Base-by-base conservation (phyloP, 75 land plant species). In the Pinus taeda region DNA sequence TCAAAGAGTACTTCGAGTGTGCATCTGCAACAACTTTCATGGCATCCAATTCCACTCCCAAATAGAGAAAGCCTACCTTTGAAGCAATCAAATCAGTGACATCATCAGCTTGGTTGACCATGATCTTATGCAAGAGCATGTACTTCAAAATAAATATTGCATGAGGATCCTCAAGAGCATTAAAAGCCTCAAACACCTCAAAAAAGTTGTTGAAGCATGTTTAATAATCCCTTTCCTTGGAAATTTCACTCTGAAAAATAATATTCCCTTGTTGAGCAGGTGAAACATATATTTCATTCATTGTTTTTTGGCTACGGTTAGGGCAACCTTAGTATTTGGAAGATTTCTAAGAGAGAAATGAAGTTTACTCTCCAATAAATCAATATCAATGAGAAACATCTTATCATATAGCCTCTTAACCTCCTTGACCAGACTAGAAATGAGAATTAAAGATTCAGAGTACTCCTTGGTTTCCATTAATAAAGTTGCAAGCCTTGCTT, bases 161-260 rank as follows among this genome's bases (percentile, higher is more conserved):
- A 17, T 84, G 78, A 26, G 88, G 81, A 80, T 90, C 93, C 24
- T 88, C 90, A 17, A 90, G 79, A 29, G 93, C 90, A 82, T 88
- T 90, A 59, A 90, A 90, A 6, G 90, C 90, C 69, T 90, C 93
- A 80, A 90, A 90, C 15, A 88, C 93, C 73, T 90, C 90, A 78
- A 81, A 90, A 78, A 85, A 90, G 60, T 90, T 88, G 74, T 90
- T 90, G 77, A 88, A 90, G 20, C 85, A 84, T 49, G 93, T 90
- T 80, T 88, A 82, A 78, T 89, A 89, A 71, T 89, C 91, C 65
- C 87, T 89, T 79, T 89, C 89, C 64, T 89, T 89, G 8, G 89
- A 85, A 70, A 88, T 90, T 6, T 90, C 92, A 72, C 90, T 88
- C 79, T 90, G 90, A 15, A 85, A 78, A 81, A 88, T 90, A 13